These are phyloP conservation scores for Phaseolus lunatus DNA, from an alignment of 306 rosid species.

Conservation along the genomic window DNA sequence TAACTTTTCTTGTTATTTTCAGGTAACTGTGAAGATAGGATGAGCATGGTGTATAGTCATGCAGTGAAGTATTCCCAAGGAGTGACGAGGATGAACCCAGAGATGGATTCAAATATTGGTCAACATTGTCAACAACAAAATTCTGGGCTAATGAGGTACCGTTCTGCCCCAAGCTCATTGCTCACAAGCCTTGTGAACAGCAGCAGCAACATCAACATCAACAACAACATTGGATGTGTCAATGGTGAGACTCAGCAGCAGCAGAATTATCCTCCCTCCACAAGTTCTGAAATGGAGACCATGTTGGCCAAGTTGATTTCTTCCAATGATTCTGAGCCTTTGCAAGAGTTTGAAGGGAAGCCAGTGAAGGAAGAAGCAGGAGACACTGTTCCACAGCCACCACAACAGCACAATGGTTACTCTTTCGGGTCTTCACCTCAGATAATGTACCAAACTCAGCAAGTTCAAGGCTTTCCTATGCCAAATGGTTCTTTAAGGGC, in stretches of 20 bases:
- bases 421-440: slow-evolving; percentile 53
- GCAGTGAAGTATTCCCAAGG: slow-evolving; percentile 49
- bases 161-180: slow-evolving; percentile 69
- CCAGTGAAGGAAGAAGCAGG: slow-evolving; percentile 63
- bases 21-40: slow-evolving; percentile 43
- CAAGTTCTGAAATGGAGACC: slow-evolving; percentile 69
- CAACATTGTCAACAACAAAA: slow-evolving; percentile 54
- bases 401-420: slow-evolving; percentile 44
- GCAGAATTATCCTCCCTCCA: slow-evolving; percentile 47
- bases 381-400: slow-evolving; percentile 49
- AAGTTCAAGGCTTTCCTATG: slow-evolving; percentile 46
- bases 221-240: slow-evolving; percentile 32
- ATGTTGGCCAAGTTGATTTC: slow-evolving; percentile 58
- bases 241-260: slow-evolving; percentile 43
- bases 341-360: slow-evolving; percentile 9
- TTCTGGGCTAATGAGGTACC: slow-evolving; percentile 55
- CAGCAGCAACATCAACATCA: neutral
- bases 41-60: slow-evolving; percentile 67
- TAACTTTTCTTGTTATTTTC: neutral
- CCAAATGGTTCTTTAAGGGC: slow-evolving; percentile 20
- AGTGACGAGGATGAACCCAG: slow-evolving; percentile 55
- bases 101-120: slow-evolving; percentile 62
- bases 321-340: slow-evolving; percentile 46
- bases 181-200: slow-evolving; percentile 49
- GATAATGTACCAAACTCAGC: slow-evolving; percentile 51